Base-by-base conservation (phyloP, 495 filamentous ascomycete genomes). In the Viridothelium virens region DNA sequence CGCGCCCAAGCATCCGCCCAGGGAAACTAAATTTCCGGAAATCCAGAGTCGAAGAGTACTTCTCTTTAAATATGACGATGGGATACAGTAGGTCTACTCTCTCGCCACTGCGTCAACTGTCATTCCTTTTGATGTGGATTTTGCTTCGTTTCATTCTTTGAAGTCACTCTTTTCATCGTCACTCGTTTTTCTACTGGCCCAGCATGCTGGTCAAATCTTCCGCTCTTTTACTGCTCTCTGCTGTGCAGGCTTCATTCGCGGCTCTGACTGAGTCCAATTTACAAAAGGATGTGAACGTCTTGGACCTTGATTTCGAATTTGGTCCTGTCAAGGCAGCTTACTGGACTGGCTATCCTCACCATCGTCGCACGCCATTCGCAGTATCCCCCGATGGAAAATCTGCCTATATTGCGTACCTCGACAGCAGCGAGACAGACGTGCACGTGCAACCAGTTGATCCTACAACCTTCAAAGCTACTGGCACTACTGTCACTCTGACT, bases 331-430 rank as follows among this genome's bases (percentile, higher is more conserved):
- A 80, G 68, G 74, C 73, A 0, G 76, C 79, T 31, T 84, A 84
- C 75, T 84, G 82, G 81, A 83, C 81, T 44, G 76, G 75, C 2
- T 78, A 79, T 59, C 80, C 79, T 59, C 82, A 85, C 64, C 81
- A 83, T 67, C 78, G 80, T 18, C 77, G 81, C 14, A 82, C 82
- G 25, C 81, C 82, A 5, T 84, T 85, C 61, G 76, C 81, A 14
- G 71, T 79, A 14, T 83, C 82, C 3, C 79, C 81, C 0, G 75
- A 82, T 71, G 80, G 81, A 25, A 79, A 80, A 62, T 79, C 80
- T 0, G 82, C 80, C 10, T 83, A 83, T 66, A 66, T 83, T 11
- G 82, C 82, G 0, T 83, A 82, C 63, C 77, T 83, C 3, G 80
- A 82, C 64, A 70, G 75, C 10, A 81, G 76, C 61, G 79, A 78